phyloP scores from a whole-genome alignment of 441 rosid species.

The Daphne laureola region DNA sequence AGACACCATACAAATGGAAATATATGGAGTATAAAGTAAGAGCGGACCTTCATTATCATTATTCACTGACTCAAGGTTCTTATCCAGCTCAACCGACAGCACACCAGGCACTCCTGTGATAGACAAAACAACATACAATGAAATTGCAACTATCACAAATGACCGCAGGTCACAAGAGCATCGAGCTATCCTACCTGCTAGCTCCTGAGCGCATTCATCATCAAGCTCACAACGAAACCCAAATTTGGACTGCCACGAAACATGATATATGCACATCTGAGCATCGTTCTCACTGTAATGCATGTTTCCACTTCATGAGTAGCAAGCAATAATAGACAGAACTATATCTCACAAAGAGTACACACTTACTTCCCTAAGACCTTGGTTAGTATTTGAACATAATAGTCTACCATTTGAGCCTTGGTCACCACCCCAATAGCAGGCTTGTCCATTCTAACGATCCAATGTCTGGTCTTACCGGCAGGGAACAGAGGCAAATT shows the following conservation, averaged over 20 bases:
- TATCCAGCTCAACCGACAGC: constrained; percentile 66
- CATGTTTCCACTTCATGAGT: background rate
- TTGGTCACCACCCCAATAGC: constrained; percentile 73
- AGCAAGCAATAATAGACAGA: background rate
- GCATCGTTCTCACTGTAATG: constrained; percentile 70
- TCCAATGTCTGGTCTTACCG: constrained; percentile 56
- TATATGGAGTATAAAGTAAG: too few species aligned
- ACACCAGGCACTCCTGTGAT: constrained; percentile 82
- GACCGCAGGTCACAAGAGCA: constrained; percentile 5
- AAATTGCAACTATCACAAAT: constrained; percentile 10
- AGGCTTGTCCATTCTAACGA: constrained; percentile 63
- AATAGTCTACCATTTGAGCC: constrained; percentile 91
- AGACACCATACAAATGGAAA: too few species aligned
- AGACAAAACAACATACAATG: constrained; percentile 7
- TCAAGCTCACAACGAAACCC: constrained; percentile 87
- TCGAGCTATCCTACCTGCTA: constrained; percentile 45
- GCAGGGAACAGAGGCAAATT: constrained; percentile 45
- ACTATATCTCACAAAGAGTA: constrained; percentile 8
- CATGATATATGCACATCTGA: constrained; percentile 82
- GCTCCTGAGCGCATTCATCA: constrained; percentile 59
- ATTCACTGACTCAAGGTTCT: constrained; percentile 44
- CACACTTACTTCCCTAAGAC: constrained; percentile 64
- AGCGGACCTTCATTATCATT: constrained; percentile 64
- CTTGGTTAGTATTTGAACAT: constrained; percentile 58
- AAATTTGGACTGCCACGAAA: constrained; percentile 69